Evolutionary conservation across 2,329 filamentous ascomycete genomes (phyloP).

Genomic region (Calonectria henricotiae): DNA sequence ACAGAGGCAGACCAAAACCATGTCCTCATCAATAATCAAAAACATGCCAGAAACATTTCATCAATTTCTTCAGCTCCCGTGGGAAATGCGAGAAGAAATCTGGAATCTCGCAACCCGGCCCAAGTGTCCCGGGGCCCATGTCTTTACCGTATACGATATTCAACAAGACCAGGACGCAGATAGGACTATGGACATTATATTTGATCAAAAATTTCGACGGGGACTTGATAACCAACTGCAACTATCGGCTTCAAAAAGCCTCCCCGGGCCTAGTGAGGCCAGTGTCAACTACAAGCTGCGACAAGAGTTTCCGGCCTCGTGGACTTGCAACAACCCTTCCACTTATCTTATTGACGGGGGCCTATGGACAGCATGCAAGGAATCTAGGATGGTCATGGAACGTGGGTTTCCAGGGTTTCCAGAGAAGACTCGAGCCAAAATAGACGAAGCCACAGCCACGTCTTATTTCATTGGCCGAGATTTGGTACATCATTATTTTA

Average conservation of each 20-base stretch:
- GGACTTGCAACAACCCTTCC: slow-evolving; percentile 16
- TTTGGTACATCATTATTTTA: slow-evolving; percentile 2
- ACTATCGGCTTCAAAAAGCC: background rate
- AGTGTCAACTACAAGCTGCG: background rate
- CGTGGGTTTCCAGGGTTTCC: background rate
- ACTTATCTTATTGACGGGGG: slow-evolving; percentile 35
- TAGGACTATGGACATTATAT: background rate
- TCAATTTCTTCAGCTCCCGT: slow-evolving; percentile 4
- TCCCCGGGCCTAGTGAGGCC: background rate
- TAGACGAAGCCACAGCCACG: background rate
- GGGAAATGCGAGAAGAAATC: slow-evolving; percentile 31
- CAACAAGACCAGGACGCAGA: background rate
- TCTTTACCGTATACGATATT: slow-evolving; percentile 3
- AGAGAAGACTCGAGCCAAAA: background rate
- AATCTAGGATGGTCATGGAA: slow-evolving; percentile 33
- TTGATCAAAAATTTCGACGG: rapidly evolving
- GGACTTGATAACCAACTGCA: rapidly evolving
- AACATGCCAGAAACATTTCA: slow-evolving; percentile 27
- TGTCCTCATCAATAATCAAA: background rate
- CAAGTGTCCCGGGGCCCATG: slow-evolving; percentile 17
- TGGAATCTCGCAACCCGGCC: slow-evolving; percentile 21
- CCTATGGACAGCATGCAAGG: slow-evolving; percentile 34
- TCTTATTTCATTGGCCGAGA: slow-evolving; percentile 19
- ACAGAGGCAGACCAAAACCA: no score
- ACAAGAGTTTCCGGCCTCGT: no score